Conservation (phyloP, 805 yeast genomes). For the Starmerella vaccinii region DNA sequence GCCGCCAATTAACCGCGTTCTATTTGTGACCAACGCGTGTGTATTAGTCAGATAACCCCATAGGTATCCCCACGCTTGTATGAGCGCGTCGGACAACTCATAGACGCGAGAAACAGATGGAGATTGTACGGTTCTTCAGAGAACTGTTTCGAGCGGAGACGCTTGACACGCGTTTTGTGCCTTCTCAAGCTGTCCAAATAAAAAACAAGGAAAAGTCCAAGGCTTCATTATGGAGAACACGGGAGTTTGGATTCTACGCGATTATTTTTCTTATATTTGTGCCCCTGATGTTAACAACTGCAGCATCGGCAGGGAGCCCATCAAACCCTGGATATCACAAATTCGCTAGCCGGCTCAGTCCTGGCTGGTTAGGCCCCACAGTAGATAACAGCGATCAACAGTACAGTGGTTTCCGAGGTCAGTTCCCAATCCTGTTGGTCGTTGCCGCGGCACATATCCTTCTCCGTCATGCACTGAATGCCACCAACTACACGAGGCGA, state of each 20-base stretch:
- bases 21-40: not conserved
- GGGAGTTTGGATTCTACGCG: constrained; percentile 63
- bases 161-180: constrained; percentile 36
- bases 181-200: constrained; percentile 30
- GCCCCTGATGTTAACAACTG: constrained; percentile 74
- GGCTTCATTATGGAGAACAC: constrained; percentile 58
- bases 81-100: not conserved
- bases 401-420: constrained; percentile 77
- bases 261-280: constrained; percentile 56
- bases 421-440: constrained; percentile 51
- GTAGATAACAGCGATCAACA: constrained; percentile 83
- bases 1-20: not conserved
- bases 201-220: constrained; percentile 27
- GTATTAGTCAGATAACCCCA: not conserved
- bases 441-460: constrained; percentile 46
- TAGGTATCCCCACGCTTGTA: not conserved
- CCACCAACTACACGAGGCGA: constrained; percentile 28
- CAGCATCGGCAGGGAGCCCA: constrained; percentile 49
- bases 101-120: not conserved
- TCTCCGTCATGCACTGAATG: constrained; percentile 35
- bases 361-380: constrained; percentile 83
- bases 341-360: constrained; percentile 50
- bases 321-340: constrained; percentile 53
- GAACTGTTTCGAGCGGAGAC: constrained; percentile 34
- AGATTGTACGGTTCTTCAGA: not conserved